Conservation (phyloP, 345 rosid genomes). For the Eucalyptus victrix region DNA sequence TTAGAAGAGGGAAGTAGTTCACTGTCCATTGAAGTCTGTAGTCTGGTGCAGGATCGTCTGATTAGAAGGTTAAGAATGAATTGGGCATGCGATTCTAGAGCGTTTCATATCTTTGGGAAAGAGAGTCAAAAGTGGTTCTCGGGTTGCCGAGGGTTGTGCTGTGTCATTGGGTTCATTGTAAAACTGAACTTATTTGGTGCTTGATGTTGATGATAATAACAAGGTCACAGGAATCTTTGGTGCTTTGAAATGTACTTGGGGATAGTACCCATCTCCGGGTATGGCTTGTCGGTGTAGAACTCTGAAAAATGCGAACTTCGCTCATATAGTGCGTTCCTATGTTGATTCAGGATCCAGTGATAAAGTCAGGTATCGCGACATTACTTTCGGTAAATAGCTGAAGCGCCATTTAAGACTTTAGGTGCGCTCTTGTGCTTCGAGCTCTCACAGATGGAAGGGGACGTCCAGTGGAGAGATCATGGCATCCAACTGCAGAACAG, state of each 20-base stretch:
- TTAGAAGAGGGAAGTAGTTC: neutral
- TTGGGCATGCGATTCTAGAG: neutral
- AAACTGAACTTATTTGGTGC: neutral
- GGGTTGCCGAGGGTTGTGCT: neutral
- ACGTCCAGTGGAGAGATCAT: neutral
- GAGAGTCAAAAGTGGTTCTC: neutral
- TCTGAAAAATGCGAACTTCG: neutral
- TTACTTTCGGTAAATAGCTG: neutral
- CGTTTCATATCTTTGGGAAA: neutral
- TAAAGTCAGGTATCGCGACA: neutral
- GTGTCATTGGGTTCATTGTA: neutral
- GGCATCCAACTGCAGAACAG: slow-evolving; percentile 13
- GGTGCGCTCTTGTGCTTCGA: neutral
- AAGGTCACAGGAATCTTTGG: neutral
- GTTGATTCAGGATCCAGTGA: neutral
- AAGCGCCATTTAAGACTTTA: neutral
- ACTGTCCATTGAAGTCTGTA: neutral
- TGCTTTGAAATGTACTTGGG: neutral
- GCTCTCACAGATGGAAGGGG: neutral
- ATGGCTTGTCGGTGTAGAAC: neutral
- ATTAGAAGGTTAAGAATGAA: neutral
- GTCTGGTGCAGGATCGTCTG: neutral
- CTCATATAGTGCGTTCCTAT: neutral
- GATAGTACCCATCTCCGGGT: neutral
- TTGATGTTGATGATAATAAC: neutral